Evolutionary conservation across 805 yeast genomes (phyloP).

Genomic region (Lachancea sp.): DNA sequence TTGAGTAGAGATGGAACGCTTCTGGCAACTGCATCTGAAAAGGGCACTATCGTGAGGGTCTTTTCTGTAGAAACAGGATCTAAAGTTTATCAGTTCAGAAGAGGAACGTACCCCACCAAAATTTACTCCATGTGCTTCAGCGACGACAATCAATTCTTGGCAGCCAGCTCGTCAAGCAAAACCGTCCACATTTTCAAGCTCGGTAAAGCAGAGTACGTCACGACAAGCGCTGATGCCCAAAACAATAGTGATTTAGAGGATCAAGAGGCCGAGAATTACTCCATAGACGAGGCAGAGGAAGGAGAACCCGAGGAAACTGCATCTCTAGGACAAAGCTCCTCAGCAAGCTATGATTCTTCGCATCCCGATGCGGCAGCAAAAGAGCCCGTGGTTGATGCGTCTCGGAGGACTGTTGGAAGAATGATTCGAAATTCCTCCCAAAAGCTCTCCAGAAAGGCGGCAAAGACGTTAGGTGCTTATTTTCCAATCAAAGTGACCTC

Average conservation of each 20-base stretch:
- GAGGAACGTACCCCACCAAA: slow-evolving; percentile 79
- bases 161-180: slow-evolving; percentile 84
- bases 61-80: slow-evolving; percentile 58
- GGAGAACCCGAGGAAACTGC: slow-evolving; percentile 14
- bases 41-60: slow-evolving; percentile 72
- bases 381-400: slow-evolving; percentile 66
- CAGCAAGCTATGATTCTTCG: slow-evolving; percentile 8
- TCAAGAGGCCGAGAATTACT: slow-evolving; percentile 27
- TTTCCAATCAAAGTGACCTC: slow-evolving; percentile 72
- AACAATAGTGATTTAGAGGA: slow-evolving; percentile 34
- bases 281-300: slow-evolving; percentile 24
- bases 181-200: slow-evolving; percentile 89
- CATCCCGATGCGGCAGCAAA: slow-evolving; percentile 10
- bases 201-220: slow-evolving; percentile 23
- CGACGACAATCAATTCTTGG: slow-evolving; percentile 56
- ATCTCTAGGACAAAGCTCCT: slow-evolving; percentile 6
- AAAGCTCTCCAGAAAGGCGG: slow-evolving; percentile 69
- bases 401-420: slow-evolving; percentile 67
- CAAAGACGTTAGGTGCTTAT: slow-evolving; percentile 83
- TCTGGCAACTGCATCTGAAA: slow-evolving; percentile 68
- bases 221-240: slow-evolving; percentile 8
- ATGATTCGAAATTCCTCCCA: slow-evolving; percentile 74
- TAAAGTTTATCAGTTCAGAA: slow-evolving; percentile 60
- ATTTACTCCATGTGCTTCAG: slow-evolving; percentile 75
- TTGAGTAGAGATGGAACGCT: slow-evolving; percentile 59